phyloP scores from a whole-genome alignment of 768 basidiomycete species.

The Guyanaporus albipodus region DNA sequence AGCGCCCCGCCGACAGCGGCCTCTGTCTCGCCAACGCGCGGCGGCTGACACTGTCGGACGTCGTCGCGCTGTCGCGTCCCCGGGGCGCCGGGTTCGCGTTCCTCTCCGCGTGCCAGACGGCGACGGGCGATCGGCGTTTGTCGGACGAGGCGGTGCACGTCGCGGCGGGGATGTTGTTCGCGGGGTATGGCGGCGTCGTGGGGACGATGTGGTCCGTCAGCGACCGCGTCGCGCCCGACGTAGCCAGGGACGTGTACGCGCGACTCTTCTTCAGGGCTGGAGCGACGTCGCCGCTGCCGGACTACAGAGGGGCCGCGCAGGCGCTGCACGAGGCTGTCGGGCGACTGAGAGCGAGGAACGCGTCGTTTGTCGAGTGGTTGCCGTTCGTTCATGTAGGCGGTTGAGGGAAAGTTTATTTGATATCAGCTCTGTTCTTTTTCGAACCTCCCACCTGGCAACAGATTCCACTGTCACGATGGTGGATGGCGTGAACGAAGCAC shows the following conservation, averaged over 20 bases:
- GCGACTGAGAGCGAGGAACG: background rate
- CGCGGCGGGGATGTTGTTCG: slow-evolving; percentile 36
- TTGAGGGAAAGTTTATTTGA: background rate
- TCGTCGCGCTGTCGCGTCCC: background rate
- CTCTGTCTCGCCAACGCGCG: slow-evolving; percentile 13
- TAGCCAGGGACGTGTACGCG: background rate
- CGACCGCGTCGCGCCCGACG: slow-evolving; percentile 8
- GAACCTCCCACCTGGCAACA: no score
- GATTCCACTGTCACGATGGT: no score
- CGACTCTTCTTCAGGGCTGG: background rate
- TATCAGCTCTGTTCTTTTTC: no score
- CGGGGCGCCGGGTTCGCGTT: slow-evolving; percentile 36
- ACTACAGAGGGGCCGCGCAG: background rate
- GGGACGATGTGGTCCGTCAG: slow-evolving; percentile 42
- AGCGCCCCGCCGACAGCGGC: slow-evolving; percentile 19
- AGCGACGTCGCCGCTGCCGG: slow-evolving; percentile 17
- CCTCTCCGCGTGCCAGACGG: slow-evolving; percentile 46
- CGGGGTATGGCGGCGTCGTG: slow-evolving; percentile 30
- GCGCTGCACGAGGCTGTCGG: background rate
- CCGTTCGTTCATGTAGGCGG: background rate
- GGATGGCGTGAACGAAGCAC: no score
- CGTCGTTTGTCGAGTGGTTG: background rate
- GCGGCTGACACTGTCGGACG: background rate
- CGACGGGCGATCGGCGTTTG: slow-evolving; percentile 31
- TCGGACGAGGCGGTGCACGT: slow-evolving; percentile 39